Evolutionary conservation across 306 rosid genomes (phyloP).

Genomic region (Vachellia pachyceras): DNA sequence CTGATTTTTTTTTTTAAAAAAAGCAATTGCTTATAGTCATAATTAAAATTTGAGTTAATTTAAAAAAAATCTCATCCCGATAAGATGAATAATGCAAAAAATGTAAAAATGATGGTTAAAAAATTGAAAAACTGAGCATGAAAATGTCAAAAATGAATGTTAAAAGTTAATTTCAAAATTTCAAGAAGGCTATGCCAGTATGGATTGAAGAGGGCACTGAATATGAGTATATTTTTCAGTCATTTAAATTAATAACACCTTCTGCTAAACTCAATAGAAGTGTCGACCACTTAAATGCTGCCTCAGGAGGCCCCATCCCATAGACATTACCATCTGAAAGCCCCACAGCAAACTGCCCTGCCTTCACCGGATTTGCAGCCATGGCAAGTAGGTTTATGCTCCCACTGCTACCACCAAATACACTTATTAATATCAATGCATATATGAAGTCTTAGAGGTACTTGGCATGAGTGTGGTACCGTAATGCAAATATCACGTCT

Average conservation of each 20-base stretch:
- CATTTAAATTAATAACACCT: too few relatives aligned
- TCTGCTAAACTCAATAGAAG: not conserved
- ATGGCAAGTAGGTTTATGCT: conserved; percentile 29
- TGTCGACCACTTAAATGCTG: conserved; percentile 15
- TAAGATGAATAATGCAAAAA: too few relatives aligned
- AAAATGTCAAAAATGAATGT: too few relatives aligned
- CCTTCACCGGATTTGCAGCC: conserved; percentile 44
- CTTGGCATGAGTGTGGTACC: not conserved
- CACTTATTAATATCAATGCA: not conserved
- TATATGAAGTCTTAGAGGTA: not conserved
- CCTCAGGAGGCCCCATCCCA: conserved; percentile 41
- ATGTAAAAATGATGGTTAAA: too few relatives aligned
- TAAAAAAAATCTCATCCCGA: too few relatives aligned
- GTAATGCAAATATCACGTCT: not conserved
- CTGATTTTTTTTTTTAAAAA: too few relatives aligned
- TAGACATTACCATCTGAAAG: conserved; percentile 33
- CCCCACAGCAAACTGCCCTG: conserved; percentile 45
- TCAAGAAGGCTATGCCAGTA: too few relatives aligned
- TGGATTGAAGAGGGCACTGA: too few relatives aligned
- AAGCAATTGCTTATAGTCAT: not conserved
- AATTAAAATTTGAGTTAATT: too few relatives aligned
- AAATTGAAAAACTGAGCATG: too few relatives aligned
- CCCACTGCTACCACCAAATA: conserved; percentile 35
- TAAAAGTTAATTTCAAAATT: too few relatives aligned
- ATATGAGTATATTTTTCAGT: too few relatives aligned